Percentiles rank a stretch among this genome's conserved stretches.
phyloP scores from a whole-genome alignment of 1,284 basidiomycete species.

The Vanrija humicola region DNA sequence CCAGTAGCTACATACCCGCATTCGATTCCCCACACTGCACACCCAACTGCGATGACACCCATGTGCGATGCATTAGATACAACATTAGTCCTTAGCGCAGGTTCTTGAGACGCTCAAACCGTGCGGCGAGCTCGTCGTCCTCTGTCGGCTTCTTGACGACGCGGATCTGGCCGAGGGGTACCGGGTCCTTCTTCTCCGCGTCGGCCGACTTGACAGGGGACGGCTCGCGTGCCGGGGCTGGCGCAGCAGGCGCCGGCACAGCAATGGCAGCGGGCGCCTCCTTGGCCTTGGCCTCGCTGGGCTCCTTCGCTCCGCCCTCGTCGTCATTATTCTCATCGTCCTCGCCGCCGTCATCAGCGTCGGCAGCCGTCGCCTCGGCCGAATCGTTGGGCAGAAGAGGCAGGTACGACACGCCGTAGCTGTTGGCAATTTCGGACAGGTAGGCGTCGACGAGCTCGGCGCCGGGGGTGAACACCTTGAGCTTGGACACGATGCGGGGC shows the following conservation, averaged over 20 bases:
- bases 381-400: constrained; percentile 38
- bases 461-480: constrained; percentile 66
- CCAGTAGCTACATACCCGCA: not conserved
- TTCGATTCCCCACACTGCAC: too few relatives aligned
- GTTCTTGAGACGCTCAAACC: constrained; percentile 43
- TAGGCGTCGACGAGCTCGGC: constrained; percentile 78
- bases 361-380: not conserved
- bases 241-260: constrained; percentile 17
- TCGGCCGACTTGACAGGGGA: not conserved
- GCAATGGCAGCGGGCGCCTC: constrained; percentile 23
- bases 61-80: not conserved
- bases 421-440: constrained; percentile 78
- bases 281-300: constrained; percentile 30
- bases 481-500: constrained; percentile 58
- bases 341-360: not conserved
- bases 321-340: constrained; percentile 8
- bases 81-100: constrained; percentile 12
- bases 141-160: constrained; percentile 29
- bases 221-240: not conserved
- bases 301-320: constrained; percentile 24
- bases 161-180: not conserved
- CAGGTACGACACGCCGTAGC: constrained; percentile 72
- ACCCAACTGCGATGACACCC: not conserved
- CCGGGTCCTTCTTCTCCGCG: constrained; percentile 4
- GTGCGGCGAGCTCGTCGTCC: constrained; percentile 42